A percentile compares a stretch with the other conserved stretches of the same genome.
phyloP scores from a whole-genome alignment of 257 asterid species.

The Lantana camara region DNA sequence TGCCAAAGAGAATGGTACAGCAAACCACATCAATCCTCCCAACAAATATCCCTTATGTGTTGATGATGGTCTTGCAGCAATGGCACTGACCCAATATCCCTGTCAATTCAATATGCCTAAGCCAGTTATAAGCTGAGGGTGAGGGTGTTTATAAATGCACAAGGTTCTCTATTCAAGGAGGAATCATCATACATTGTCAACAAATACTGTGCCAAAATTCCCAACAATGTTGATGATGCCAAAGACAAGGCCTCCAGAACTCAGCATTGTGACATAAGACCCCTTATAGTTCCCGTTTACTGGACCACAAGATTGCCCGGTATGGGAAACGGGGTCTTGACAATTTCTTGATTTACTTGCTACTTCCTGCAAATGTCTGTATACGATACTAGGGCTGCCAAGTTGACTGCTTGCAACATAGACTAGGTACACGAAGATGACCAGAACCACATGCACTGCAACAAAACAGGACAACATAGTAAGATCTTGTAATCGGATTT shows the following conservation, averaged over 20 bases:
- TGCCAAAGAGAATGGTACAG: slow-evolving; percentile 93
- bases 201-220: slow-evolving; percentile 91
- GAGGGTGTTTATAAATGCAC: no score
- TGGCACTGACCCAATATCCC: slow-evolving; percentile 97
- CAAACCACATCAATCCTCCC: slow-evolving; percentile 95
- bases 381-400: slow-evolving; percentile 79
- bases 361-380: slow-evolving; percentile 67
- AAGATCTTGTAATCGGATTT: neutral
- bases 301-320: slow-evolving; percentile 84
- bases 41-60: slow-evolving; percentile 90
- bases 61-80: slow-evolving; percentile 96
- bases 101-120: slow-evolving; percentile 8
- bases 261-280: slow-evolving; percentile 81
- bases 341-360: slow-evolving; percentile 74
- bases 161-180: neutral
- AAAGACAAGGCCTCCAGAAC: slow-evolving; percentile 87
- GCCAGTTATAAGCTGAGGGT: neutral
- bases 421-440: slow-evolving; percentile 81
- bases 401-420: slow-evolving; percentile 74
- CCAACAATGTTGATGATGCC: slow-evolving; percentile 95
- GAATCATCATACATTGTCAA: slow-evolving; percentile 70
- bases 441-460: slow-evolving; percentile 85
- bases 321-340: slow-evolving; percentile 57
- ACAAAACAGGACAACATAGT: neutral
- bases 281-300: slow-evolving; percentile 79